Percentiles rank a stretch among this genome's conserved stretches.
These are phyloP conservation scores for Fraxinus sp. DNA, from an alignment of 305 asterid species.

Conservation along the genomic window DNA sequence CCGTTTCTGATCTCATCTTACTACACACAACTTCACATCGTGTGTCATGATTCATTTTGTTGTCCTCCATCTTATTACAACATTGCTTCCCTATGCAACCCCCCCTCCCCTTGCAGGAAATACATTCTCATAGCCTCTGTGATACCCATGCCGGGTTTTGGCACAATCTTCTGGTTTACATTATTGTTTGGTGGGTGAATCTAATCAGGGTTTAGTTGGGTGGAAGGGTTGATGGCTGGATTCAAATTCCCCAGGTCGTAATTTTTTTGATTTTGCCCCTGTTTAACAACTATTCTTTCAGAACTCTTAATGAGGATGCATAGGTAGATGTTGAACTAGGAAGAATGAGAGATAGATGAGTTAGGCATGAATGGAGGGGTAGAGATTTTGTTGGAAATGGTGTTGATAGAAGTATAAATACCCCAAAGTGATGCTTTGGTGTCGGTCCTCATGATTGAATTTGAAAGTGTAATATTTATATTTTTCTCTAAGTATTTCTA, in stretches of 20 bases:
- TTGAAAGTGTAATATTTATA: constrained; percentile 3
- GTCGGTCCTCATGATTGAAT: neutral
- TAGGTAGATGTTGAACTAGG: too few relatives aligned
- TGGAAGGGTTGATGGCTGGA: neutral
- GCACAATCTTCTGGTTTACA: neutral
- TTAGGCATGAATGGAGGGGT: too few relatives aligned
- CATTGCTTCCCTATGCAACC: neutral
- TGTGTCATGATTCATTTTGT: constrained; percentile 1
- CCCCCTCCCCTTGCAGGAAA: neutral
- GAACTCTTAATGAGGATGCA: neutral
- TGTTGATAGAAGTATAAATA: neutral
- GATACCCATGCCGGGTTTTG: neutral
- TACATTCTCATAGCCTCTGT: neutral
- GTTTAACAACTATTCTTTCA: neutral
- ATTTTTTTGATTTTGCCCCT: neutral
- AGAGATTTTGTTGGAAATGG: neutral
- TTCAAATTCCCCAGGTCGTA: neutral
- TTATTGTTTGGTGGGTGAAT: neutral
- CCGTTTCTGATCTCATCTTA: constrained; percentile 34
- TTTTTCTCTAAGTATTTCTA: too few relatives aligned
- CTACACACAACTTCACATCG: neutral
- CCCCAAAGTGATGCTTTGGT: constrained; percentile 7
- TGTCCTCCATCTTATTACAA: neutral
- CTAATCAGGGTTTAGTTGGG: neutral
- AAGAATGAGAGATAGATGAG: too few relatives aligned